These are phyloP conservation scores for Microcyclospora pomicola DNA, from an alignment of 2,329 filamentous ascomycete genomes.

Conservation along the genomic window DNA sequence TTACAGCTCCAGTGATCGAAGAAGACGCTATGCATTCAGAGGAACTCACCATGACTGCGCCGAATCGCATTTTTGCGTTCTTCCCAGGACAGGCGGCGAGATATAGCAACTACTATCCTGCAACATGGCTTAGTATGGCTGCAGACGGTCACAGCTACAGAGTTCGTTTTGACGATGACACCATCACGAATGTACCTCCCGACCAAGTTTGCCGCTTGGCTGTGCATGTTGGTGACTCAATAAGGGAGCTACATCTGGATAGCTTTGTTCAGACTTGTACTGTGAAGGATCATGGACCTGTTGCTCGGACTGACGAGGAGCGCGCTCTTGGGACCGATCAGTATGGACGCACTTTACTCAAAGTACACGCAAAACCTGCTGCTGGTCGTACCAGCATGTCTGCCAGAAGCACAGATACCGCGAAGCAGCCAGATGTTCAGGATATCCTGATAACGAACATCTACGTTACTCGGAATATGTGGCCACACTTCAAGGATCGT, in stretches of 20 bases:
- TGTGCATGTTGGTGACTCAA: constrained; percentile 30
- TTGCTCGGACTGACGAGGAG: constrained; percentile 16
- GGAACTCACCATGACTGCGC: constrained; percentile 8
- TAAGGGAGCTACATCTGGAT: constrained; percentile 20
- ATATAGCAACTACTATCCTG: constrained; percentile 42
- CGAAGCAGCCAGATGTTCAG: constrained; percentile 17
- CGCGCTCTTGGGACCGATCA: constrained; percentile 26
- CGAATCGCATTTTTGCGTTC: constrained; percentile 43
- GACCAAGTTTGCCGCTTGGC: constrained; percentile 29
- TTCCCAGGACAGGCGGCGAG: constrained; percentile 36
- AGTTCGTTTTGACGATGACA: constrained; percentile 36
- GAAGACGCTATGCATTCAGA: background rate
- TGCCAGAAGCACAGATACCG: constrained; percentile 1
- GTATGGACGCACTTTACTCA: constrained; percentile 26
- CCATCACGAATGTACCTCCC: constrained; percentile 27
- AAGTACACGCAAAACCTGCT: constrained; percentile 25
- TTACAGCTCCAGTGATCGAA: background rate
- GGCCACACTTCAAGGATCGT: constrained; percentile 27
- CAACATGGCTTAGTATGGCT: constrained; percentile 39
- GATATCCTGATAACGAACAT: constrained; percentile 28
- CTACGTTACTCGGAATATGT: constrained; percentile 32
- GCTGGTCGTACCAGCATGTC: constrained; percentile 24
- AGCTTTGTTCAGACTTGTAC: constrained; percentile 27
- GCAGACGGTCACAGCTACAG: constrained; percentile 29
- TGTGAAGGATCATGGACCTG: constrained; percentile 30